Evolutionary conservation across 139 green algal genomes (phyloP).

Genomic region (Nannochloris sp.): DNA sequence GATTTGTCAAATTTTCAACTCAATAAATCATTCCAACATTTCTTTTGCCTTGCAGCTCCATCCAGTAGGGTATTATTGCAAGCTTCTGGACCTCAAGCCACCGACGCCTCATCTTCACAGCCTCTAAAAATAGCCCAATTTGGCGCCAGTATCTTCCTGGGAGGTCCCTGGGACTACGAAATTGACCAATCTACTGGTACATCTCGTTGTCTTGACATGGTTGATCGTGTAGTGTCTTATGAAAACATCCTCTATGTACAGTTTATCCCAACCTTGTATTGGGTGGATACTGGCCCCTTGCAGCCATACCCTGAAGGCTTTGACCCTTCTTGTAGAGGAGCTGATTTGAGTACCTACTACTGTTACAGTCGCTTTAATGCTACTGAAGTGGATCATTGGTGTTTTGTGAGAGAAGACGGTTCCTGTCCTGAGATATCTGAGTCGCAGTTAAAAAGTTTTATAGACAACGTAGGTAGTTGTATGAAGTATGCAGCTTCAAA

Average conservation of each 20-base stretch:
- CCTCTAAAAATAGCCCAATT: slow-evolving; percentile 8
- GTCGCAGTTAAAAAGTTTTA: not conserved
- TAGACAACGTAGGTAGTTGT: not conserved
- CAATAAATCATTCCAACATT: too few relatives aligned
- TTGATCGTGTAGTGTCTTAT: not conserved
- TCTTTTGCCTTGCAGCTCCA: too few relatives aligned
- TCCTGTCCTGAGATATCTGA: not conserved
- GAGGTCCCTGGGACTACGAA: slow-evolving; percentile 3
- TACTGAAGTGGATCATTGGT: not conserved
- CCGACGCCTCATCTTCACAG: too few relatives aligned
- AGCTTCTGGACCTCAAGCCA: too few relatives aligned
- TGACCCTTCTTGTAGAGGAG: slow-evolving; percentile 1
- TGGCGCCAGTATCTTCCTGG: slow-evolving; percentile 3
- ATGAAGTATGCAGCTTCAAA: not conserved
- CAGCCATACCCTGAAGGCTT: slow-evolving; percentile 3
- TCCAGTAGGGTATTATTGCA: too few relatives aligned
- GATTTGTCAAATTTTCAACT: too few relatives aligned
- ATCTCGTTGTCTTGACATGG: slow-evolving; percentile 7
- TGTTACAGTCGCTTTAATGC: slow-evolving; percentile 17
- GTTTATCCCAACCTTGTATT: slow-evolving; percentile 21
- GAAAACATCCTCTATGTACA: not conserved
- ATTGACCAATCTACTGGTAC: not conserved
- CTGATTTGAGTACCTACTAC: slow-evolving; percentile 22
- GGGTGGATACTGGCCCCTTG: slow-evolving; percentile 8
- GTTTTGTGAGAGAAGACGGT: not conserved